Conservation (phyloP, 257 asterid genomes). For the Ilex aquifolium region DNA sequence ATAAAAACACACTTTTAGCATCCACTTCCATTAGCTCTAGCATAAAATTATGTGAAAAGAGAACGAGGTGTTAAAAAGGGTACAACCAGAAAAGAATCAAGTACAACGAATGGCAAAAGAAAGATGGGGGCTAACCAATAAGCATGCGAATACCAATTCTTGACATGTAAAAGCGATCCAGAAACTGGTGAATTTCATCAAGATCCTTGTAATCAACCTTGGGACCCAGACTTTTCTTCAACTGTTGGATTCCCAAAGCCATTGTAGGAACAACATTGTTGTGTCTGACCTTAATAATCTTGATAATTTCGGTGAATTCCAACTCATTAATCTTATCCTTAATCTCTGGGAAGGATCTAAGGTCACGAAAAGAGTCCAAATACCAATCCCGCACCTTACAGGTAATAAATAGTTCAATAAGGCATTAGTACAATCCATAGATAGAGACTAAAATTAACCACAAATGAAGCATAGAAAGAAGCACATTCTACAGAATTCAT, state of each 20-base stretch:
- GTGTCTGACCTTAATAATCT: conserved; percentile 1
- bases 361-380: conserved; percentile 2
- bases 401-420: background rate
- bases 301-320: background rate
- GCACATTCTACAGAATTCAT: background rate
- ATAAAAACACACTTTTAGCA: background rate
- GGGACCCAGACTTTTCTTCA: conserved; percentile 1
- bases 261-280: conserved; percentile 1
- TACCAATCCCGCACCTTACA: conserved; percentile 4
- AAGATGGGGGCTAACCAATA: background rate
- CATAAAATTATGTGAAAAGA: no score
- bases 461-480: background rate
- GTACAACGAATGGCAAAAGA: background rate
- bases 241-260: conserved; percentile 5
- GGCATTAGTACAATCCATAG: background rate
- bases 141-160: conserved; percentile 3
- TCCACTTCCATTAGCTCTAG: background rate
- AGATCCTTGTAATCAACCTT: background rate
- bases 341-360: background rate
- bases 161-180: conserved; percentile 3
- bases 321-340: conserved; percentile 3
- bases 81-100: background rate
- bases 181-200: conserved; percentile 2
- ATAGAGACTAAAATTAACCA: background rate
- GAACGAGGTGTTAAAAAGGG: background rate